Percentiles rank a stretch among this genome's conserved stretches.
Conservation (phyloP, 2,329 filamentous ascomycete species). For the Colletotrichum trifolii region DNA sequence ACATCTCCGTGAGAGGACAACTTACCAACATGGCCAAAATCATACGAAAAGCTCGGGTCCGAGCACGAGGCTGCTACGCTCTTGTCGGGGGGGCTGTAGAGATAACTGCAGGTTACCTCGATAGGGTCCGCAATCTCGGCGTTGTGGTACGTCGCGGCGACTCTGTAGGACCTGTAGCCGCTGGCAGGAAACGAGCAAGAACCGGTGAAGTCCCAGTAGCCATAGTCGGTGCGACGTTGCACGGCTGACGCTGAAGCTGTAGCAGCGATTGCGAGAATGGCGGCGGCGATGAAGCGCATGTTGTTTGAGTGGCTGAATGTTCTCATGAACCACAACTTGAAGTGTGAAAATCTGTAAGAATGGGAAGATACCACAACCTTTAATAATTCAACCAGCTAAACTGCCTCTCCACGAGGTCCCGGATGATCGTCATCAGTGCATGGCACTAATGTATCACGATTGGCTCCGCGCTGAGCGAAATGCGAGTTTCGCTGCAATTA, state of each 20-base stretch:
- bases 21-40: constrained; percentile 18
- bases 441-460: too few relatives aligned
- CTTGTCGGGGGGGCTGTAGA: constrained; percentile 15
- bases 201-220: constrained; percentile 23
- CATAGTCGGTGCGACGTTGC: constrained; percentile 8
- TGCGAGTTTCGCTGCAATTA: too few relatives aligned
- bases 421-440: too few relatives aligned
- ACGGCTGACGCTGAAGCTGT: background rate
- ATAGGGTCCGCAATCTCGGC: constrained; percentile 6
- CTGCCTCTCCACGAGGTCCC: too few relatives aligned
- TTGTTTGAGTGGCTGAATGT: too few relatives aligned
- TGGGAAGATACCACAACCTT: too few relatives aligned
- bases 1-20: background rate
- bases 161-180: constrained; percentile 15
- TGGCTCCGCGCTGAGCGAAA: too few relatives aligned
- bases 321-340: too few relatives aligned
- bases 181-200: constrained; percentile 7
- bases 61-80: constrained; percentile 16
- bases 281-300: too few relatives aligned
- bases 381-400: too few relatives aligned
- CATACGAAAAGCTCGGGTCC: constrained; percentile 21
- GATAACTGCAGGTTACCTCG: constrained; percentile 18
- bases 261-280: background rate
- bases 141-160: constrained; percentile 16
- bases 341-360: too few relatives aligned